Percentiles rank a stretch among this genome's conserved stretches.
These are phyloP conservation scores for Trypanosoma cruzi DNA, from an alignment of 208 protist genomes.

Conservation along the genomic window DNA sequence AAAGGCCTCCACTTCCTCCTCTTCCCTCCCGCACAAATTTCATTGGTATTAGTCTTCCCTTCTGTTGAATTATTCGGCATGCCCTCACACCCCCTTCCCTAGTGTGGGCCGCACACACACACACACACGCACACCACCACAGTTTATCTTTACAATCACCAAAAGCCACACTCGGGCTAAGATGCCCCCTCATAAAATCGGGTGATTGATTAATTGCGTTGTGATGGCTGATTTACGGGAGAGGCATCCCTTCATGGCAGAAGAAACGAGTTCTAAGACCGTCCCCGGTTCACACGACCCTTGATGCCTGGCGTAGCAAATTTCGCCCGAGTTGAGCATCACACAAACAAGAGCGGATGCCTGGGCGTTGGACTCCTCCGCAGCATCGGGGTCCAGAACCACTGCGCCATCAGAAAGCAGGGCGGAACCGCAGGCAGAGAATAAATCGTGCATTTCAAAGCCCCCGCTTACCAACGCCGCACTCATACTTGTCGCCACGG, in stretches of 20 bases:
- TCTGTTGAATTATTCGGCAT: background rate
- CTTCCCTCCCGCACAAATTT: background rate
- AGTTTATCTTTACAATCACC: no score
- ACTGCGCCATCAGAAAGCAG: constrained; percentile 59
- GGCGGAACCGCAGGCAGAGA: constrained; percentile 69
- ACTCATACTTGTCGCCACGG: constrained; percentile 62
- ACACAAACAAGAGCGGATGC: constrained; percentile 53
- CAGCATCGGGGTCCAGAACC: constrained; percentile 48
- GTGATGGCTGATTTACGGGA: constrained; percentile 46
- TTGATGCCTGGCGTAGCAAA: constrained; percentile 61
- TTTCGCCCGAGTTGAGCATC: constrained; percentile 43
- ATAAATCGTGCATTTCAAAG: constrained; percentile 69
- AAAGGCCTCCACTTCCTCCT: background rate
- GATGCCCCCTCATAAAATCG: background rate
- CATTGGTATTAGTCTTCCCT: background rate
- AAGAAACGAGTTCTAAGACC: constrained; percentile 46
- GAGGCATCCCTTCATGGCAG: constrained; percentile 47
- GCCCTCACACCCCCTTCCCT: no score
- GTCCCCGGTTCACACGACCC: constrained; percentile 68
- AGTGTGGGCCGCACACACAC: no score
- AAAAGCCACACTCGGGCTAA: no score
- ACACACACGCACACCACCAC: no score
- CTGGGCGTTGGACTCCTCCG: constrained; percentile 42
- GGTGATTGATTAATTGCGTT: constrained; percentile 41
- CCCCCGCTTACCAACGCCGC: constrained; percentile 62